Evolutionary conservation across 176 grass and related monocot species (phyloP), one percentile per base, ranked within the genome.

Genomic region (Secale cereale): DNA sequence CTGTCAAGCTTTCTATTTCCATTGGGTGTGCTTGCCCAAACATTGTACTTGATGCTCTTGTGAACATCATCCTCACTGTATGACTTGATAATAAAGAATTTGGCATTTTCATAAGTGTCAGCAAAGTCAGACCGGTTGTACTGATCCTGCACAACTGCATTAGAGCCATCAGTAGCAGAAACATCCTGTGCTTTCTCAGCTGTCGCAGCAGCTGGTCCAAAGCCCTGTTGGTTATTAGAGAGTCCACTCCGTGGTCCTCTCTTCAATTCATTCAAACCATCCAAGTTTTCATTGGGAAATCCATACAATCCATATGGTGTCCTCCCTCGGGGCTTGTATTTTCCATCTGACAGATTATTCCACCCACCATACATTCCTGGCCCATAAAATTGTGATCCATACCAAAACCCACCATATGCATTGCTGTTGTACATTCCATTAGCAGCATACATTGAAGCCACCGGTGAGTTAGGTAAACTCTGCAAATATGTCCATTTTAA

Each of bases 21-120:
- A 87, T 91, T 92, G 59, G 92, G 90, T 5, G 94, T 97, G 84
- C 94, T 97, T 77, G 94, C 92, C 94, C 94, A 97, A 33, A 97
- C 90, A 86, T 88, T 87, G 79, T 97, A 94, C 77, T 97, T 97
- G 8, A 97, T 91, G 77, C 94, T 94, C 80, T 97, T 97, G 86
- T 97, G 94, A 71, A 97, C 82, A 83, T 97, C 92, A 80, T 97
- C 94, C 85, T 97, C 94, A 45, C 94, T 94, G 82, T 97, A 97
- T 65, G 94, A 97, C 77, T 97, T 97, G 70, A 97, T 97, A 76
- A 97, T 74, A 20, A 97, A 97, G 85, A 92, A 94, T 80, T 92
- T 97, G 36, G 94, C 94, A 46, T 94, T 88, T 16, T 79, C 80
- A 14, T 91, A 92, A 13, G 85, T 91, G 54, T 91, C 92, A 10